Conservation (phyloP, 495 filamentous ascomycete species). For the Sphaerosporella brunnea region DNA sequence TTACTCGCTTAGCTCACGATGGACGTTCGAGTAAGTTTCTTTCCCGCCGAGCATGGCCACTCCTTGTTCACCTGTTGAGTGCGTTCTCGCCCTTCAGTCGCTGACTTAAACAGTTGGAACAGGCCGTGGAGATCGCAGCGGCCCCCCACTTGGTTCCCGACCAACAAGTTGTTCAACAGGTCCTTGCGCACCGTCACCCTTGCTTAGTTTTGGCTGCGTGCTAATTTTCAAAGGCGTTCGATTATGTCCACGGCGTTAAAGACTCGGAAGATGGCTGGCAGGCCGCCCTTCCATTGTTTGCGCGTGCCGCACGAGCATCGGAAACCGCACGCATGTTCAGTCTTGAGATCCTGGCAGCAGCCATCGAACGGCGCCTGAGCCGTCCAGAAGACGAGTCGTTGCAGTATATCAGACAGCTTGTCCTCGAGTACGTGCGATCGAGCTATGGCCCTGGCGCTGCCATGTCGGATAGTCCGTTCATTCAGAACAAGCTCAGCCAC, state of each 20-base stretch:
- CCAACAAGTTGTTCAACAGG: slow-evolving; percentile 20
- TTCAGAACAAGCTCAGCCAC: slow-evolving; percentile 96
- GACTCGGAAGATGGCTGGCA: slow-evolving; percentile 46
- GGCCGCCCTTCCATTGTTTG: slow-evolving; percentile 69
- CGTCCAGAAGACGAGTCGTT: slow-evolving; percentile 50
- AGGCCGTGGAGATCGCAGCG: slow-evolving; percentile 21
- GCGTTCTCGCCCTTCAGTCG: too few relatives aligned
- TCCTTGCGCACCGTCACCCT: neutral
- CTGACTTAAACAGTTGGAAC: slow-evolving; percentile 23
- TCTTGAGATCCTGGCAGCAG: slow-evolving; percentile 81
- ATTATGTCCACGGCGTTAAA: slow-evolving; percentile 20
- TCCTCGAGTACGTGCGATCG: slow-evolving; percentile 58
- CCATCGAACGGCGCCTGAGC: slow-evolving; percentile 48
- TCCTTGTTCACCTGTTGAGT: too few relatives aligned
- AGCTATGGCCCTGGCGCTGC: slow-evolving; percentile 45
- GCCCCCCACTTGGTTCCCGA: slow-evolving; percentile 9
- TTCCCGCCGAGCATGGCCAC: neutral
- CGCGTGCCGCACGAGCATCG: slow-evolving; percentile 53
- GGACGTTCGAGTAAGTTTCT: slow-evolving; percentile 5
- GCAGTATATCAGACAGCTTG: slow-evolving; percentile 49
- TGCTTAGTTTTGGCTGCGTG: neutral
- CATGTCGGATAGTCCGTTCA: slow-evolving; percentile 44
- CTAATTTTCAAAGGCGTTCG: slow-evolving; percentile 15
- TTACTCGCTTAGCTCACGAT: slow-evolving; percentile 3
- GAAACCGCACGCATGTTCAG: slow-evolving; percentile 76